Percentiles rank a stretch among this genome's conserved stretches.
phyloP scores from a whole-genome alignment of 345 rosid species.

The Cardiospermum halicacabum region DNA sequence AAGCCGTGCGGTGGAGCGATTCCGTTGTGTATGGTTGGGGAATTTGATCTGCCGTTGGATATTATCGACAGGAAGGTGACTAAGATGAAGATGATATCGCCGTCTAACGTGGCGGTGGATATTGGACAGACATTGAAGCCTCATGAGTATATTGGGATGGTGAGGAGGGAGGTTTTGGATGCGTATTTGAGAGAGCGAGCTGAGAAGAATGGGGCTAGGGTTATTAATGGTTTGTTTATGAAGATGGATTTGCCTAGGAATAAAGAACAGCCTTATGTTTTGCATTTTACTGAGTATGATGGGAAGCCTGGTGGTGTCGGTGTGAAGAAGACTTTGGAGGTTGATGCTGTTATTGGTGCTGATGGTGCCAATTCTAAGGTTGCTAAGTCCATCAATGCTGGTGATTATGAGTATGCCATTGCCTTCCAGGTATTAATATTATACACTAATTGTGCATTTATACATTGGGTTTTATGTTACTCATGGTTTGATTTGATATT shows the following conservation, averaged over 20 bases:
- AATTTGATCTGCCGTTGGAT: constrained; percentile 86
- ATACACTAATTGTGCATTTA: too few species aligned
- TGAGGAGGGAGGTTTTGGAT: constrained; percentile 83
- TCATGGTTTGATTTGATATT: background rate
- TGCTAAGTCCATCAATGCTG: constrained; percentile 83
- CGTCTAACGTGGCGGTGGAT: constrained; percentile 93
- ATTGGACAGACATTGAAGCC: constrained; percentile 91
- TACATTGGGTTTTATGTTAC: too few species aligned
- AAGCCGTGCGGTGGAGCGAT: constrained; percentile 97
- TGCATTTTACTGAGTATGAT: constrained; percentile 85
- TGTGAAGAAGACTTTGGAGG: constrained; percentile 70
- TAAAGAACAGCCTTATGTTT: constrained; percentile 47
- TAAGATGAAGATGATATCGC: constrained; percentile 95
- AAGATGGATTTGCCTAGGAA: constrained; percentile 73
- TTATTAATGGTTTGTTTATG: constrained; percentile 78
- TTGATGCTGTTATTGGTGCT: constrained; percentile 92
- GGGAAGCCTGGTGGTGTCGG: constrained; percentile 63
- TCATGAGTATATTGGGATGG: constrained; percentile 97
- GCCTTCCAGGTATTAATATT: constrained; percentile 69
- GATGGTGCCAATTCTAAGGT: constrained; percentile 96
- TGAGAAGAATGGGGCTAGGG: constrained; percentile 60
- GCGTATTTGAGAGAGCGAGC: constrained; percentile 75
- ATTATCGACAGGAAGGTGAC: constrained; percentile 85
- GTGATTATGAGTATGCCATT: constrained; percentile 92
- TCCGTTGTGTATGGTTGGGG: constrained; percentile 96